phyloP scores from a whole-genome alignment of 2,329 filamentous ascomycete species.

The Sporothrix phasma region DNA sequence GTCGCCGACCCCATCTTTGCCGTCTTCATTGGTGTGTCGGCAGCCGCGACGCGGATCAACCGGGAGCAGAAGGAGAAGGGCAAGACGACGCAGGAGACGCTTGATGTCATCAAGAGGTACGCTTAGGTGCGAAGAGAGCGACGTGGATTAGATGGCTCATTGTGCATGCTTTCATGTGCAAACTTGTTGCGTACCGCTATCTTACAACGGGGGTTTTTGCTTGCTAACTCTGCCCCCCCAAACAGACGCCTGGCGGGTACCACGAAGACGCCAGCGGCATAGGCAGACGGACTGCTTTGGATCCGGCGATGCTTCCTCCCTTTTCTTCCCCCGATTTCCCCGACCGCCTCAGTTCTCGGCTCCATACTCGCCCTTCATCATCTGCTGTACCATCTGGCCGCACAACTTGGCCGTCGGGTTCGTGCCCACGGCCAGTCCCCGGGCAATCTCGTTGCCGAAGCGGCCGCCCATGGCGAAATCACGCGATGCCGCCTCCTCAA shows the following conservation, averaged over 20 bases:
- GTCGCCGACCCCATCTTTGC: slow-evolving; percentile 50
- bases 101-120: slow-evolving; percentile 39
- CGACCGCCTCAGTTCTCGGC: slow-evolving; percentile 19
- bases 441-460: slow-evolving; percentile 56
- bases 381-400: slow-evolving; percentile 58
- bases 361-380: slow-evolving; percentile 59
- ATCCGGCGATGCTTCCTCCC: not conserved
- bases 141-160: not conserved
- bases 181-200: not conserved
- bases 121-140: slow-evolving; percentile 19
- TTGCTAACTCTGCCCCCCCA: not conserved
- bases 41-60: slow-evolving; percentile 47
- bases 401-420: slow-evolving; percentile 62
- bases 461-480: slow-evolving; percentile 56
- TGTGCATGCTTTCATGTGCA: not conserved
- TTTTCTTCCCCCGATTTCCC: not conserved
- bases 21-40: slow-evolving; percentile 44
- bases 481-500: slow-evolving; percentile 52
- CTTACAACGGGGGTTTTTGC: not conserved
- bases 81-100: slow-evolving; percentile 39
- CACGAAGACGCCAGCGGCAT: slow-evolving; percentile 3
- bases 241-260: slow-evolving; percentile 12
- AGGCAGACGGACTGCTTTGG: not conserved
- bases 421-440: slow-evolving; percentile 51
- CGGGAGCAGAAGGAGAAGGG: slow-evolving; percentile 52